Evolutionary conservation across 768 basidiomycete species (phyloP).

Genomic region (Agaricus sinodeliciosus): DNA sequence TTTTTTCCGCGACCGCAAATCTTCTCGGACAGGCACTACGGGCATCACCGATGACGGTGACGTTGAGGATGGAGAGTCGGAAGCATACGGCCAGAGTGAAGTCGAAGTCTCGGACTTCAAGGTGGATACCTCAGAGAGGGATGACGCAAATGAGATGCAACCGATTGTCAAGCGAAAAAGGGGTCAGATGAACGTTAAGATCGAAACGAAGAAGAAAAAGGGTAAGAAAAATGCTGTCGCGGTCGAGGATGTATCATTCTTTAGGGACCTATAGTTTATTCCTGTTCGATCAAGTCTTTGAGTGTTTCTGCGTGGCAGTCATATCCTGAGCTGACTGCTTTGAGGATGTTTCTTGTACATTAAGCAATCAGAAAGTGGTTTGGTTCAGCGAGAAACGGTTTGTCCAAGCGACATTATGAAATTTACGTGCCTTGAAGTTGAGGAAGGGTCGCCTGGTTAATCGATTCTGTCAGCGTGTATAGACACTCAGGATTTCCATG

Average conservation of each 20-base stretch:
- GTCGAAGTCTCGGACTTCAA: slow-evolving; percentile 13
- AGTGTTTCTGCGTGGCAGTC: not conserved
- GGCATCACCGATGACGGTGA: slow-evolving; percentile 21
- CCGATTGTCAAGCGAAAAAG: slow-evolving; percentile 48
- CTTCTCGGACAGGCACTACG: slow-evolving; percentile 23
- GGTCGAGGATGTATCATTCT: slow-evolving; percentile 51
- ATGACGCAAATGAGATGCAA: slow-evolving; percentile 18
- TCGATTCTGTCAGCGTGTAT: too few relatives aligned
- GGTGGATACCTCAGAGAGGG: slow-evolving; percentile 2
- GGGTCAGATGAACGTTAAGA: slow-evolving; percentile 44
- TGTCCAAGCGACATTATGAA: too few relatives aligned
- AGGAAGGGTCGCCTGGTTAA: too few relatives aligned
- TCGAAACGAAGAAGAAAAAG: slow-evolving; percentile 44
- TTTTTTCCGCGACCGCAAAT: slow-evolving; percentile 48
- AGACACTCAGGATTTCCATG: too few relatives aligned
- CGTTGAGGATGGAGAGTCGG: slow-evolving; percentile 19
- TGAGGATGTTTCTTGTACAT: not conserved
- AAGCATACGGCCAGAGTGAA: slow-evolving; percentile 9
- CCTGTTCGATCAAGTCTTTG: not conserved
- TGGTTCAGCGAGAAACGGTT: too few relatives aligned
- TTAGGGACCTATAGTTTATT: slow-evolving; percentile 48
- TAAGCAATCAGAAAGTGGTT: too few relatives aligned
- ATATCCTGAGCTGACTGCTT: not conserved
- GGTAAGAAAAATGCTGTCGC: slow-evolving; percentile 56
- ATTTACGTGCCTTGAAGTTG: too few relatives aligned